A percentile compares a stretch with the other conserved stretches of the same genome.
phyloP scores from a whole-genome alignment of 768 basidiomycete species.

The Boletus sp. region DNA sequence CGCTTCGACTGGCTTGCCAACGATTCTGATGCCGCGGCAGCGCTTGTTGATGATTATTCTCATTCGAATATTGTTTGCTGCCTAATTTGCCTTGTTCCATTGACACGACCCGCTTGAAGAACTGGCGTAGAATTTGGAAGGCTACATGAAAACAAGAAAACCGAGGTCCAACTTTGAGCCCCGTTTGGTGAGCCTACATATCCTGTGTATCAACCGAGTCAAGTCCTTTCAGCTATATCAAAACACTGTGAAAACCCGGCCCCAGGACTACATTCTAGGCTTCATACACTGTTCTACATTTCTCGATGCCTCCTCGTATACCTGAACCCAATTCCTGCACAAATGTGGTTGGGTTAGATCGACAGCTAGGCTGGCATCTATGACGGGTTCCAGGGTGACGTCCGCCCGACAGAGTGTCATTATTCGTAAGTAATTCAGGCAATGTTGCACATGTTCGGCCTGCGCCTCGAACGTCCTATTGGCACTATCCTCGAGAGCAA shows the following conservation, averaged over 20 bases:
- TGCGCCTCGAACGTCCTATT: conserved; percentile 17
- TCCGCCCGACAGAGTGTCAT: conserved; percentile 47
- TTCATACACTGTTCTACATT: conserved; percentile 11
- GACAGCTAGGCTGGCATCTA: conserved; percentile 15
- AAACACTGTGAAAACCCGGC: background rate
- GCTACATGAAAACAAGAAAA: too few species aligned
- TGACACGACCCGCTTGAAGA: too few species aligned
- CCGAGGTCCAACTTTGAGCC: too few species aligned
- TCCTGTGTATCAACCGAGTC: background rate
- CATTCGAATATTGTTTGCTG: too few species aligned
- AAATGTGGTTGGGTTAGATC: conserved; percentile 24
- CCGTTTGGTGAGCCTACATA: too few species aligned
- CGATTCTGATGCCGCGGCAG: too few species aligned
- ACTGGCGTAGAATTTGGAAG: too few species aligned
- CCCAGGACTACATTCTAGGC: background rate
- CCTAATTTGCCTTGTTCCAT: too few species aligned
- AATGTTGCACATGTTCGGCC: conserved; percentile 38
- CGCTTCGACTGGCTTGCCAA: too few species aligned
- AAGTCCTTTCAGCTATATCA: background rate
- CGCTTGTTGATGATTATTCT: too few species aligned
- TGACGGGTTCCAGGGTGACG: conserved; percentile 46
- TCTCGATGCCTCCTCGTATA: conserved; percentile 23
- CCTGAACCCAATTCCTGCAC: conserved; percentile 28
- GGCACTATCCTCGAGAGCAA: conserved; percentile 17
- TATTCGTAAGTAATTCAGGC: conserved; percentile 49